phyloP scores from a whole-genome alignment of 805 yeast genomes.

The Barnettozyma populi region DNA sequence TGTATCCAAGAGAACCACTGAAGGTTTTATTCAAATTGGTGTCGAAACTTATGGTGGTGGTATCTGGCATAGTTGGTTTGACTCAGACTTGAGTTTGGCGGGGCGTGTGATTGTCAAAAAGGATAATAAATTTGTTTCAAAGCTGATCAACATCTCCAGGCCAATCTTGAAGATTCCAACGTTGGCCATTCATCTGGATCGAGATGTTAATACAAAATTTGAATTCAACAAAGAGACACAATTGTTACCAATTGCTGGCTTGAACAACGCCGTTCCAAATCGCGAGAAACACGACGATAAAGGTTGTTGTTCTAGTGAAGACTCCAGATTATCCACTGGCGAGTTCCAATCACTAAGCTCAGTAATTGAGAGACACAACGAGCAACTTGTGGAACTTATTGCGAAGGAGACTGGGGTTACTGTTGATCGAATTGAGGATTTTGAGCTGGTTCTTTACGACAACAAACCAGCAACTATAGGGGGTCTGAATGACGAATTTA shows the following conservation, averaged over 20 bases:
- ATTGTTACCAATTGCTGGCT: slow-evolving; percentile 79
- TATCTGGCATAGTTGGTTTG: slow-evolving; percentile 96
- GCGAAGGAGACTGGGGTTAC: slow-evolving; percentile 57
- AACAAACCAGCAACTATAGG: slow-evolving; percentile 80
- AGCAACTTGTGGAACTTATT: slow-evolving; percentile 59
- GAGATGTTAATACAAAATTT: slow-evolving; percentile 70
- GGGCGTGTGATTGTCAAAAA: slow-evolving; percentile 77
- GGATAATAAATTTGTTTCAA: slow-evolving; percentile 50
- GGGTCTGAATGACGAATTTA: slow-evolving; percentile 85
- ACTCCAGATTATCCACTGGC: slow-evolving; percentile 40
- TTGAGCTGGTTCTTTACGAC: slow-evolving; percentile 82
- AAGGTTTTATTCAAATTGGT: slow-evolving; percentile 84
- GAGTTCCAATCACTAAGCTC: slow-evolving; percentile 62
- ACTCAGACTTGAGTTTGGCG: slow-evolving; percentile 84
- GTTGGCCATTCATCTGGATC: slow-evolving; percentile 84
- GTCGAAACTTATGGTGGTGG: slow-evolving; percentile 96
- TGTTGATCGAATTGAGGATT: slow-evolving; percentile 69
- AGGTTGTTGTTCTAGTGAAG: slow-evolving; percentile 45
- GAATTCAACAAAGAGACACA: slow-evolving; percentile 89
- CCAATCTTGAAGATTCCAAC: slow-evolving; percentile 92
- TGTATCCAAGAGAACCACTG: slow-evolving; percentile 58
- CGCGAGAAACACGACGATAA: slow-evolving; percentile 15
- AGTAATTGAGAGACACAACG: slow-evolving; percentile 71
- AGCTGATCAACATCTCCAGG: slow-evolving; percentile 70
- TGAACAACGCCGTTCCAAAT: slow-evolving; percentile 33